Conservation (phyloP, 192 early-diverging fungal genomes). For the Podila horticola region DNA sequence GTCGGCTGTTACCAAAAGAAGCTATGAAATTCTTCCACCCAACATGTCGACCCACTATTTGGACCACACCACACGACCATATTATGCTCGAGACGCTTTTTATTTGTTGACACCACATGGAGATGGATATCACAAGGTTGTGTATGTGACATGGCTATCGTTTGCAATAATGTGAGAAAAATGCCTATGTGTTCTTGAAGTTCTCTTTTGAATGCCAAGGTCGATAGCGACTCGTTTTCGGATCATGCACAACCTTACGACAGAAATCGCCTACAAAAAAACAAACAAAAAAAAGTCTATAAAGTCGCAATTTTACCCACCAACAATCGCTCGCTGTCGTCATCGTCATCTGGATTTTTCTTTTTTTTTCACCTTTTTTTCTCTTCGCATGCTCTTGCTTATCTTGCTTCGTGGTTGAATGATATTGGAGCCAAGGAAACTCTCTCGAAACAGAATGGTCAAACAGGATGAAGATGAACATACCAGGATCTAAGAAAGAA, state of each 20-base stretch:
- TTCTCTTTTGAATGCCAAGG: conserved; percentile 1
- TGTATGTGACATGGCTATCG: conserved; percentile 24
- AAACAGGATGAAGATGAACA: background rate
- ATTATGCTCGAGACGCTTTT: no score
- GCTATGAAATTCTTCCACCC: no score
- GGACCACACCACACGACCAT: no score
- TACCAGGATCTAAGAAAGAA: background rate
- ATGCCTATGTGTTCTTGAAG: background rate
- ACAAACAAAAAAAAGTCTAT: background rate
- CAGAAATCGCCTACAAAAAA: conserved; percentile 3
- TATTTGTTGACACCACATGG: no score
- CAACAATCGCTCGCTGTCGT: background rate
- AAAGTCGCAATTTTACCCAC: background rate
- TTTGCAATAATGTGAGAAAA: conserved; percentile 16
- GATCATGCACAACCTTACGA: background rate
- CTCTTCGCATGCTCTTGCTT: background rate
- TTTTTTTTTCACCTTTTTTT: background rate
- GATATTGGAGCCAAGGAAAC: background rate
- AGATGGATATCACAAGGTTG: conserved; percentile 24
- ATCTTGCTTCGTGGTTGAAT: background rate
- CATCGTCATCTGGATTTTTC: background rate
- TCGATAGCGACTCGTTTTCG: background rate
- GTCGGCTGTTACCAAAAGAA: no score
- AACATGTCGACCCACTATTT: no score
- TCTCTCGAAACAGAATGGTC: background rate